phyloP scores from a whole-genome alignment of 495 filamentous ascomycete genomes.

The Trichoderma reesei region DNA sequence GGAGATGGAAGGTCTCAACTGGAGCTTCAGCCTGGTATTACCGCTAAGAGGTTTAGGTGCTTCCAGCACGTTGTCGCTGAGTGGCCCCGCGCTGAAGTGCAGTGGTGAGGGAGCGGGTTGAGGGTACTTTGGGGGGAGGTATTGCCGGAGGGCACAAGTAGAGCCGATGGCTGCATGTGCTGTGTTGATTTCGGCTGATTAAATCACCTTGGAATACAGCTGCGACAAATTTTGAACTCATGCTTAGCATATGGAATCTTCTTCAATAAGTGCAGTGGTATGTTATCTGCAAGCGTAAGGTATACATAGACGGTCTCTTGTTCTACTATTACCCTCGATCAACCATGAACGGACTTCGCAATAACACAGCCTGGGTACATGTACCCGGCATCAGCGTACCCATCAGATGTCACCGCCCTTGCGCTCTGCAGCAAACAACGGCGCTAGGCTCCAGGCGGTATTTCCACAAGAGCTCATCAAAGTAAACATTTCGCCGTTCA shows the following conservation, averaged over 20 bases:
- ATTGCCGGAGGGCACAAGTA: not conserved
- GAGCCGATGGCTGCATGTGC: not conserved
- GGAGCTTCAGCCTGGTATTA: too few species aligned
- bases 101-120: not conserved
- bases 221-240: too few species aligned
- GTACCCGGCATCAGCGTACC: not conserved
- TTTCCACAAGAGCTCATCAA: not conserved
- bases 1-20: not conserved
- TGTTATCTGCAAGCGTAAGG: too few species aligned
- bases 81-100: slow-evolving; percentile 3
- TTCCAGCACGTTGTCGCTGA: not conserved
- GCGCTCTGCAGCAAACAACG: not conserved
- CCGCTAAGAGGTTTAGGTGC: not conserved
- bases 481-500: slow-evolving; percentile 4
- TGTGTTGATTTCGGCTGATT: not conserved
- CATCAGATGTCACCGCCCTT: not conserved
- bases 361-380: too few species aligned
- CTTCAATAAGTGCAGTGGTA: too few species aligned
- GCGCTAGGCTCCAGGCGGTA: not conserved
- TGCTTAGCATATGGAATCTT: too few species aligned
- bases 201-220: not conserved
- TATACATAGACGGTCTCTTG: too few species aligned
- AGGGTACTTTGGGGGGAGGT: not conserved
- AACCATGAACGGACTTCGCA: too few species aligned
- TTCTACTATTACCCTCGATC: too few species aligned